Evolutionary conservation across 306 rosid species (phyloP).

Genomic region (Cucumis melo): DNA sequence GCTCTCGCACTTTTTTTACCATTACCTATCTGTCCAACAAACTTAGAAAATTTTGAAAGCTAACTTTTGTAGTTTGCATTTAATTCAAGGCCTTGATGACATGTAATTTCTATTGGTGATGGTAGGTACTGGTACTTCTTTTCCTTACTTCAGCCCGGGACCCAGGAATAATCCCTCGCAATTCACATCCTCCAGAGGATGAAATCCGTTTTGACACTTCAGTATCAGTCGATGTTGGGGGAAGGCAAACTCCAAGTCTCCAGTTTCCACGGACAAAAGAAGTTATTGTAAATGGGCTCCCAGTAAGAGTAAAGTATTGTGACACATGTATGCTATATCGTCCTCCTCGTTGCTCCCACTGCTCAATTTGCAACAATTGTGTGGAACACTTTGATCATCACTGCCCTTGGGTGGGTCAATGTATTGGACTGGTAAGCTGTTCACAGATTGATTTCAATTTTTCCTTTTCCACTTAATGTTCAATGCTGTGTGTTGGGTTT

Average conservation of each 20-base stretch:
- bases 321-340: slow-evolving; percentile 93
- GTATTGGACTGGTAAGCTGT: slow-evolving; percentile 81
- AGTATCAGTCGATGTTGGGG: slow-evolving; percentile 41
- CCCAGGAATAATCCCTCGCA: slow-evolving; percentile 88
- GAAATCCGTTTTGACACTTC: slow-evolving; percentile 58
- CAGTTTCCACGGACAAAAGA: slow-evolving; percentile 75
- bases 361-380: slow-evolving; percentile 92
- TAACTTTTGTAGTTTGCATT: slow-evolving; percentile 1
- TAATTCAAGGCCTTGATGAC: slow-evolving; percentile 6
- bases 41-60: not conserved
- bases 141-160: slow-evolving; percentile 84
- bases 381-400: slow-evolving; percentile 97
- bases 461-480: not conserved
- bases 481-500: not conserved
- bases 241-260: slow-evolving; percentile 72
- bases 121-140: slow-evolving; percentile 80
- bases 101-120: slow-evolving; percentile 36
- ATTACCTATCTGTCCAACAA: not conserved
- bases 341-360: slow-evolving; percentile 95
- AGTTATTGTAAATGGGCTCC: slow-evolving; percentile 48
- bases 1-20: not conserved
- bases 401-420: slow-evolving; percentile 99
- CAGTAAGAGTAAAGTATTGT: slow-evolving; percentile 79
- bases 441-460: not conserved
- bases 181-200: slow-evolving; percentile 85